Percentiles rank a stretch among this genome's conserved stretches.
These are phyloP conservation scores for Mycena polygramma DNA, from an alignment of 768 basidiomycete species.

Conservation along the genomic window DNA sequence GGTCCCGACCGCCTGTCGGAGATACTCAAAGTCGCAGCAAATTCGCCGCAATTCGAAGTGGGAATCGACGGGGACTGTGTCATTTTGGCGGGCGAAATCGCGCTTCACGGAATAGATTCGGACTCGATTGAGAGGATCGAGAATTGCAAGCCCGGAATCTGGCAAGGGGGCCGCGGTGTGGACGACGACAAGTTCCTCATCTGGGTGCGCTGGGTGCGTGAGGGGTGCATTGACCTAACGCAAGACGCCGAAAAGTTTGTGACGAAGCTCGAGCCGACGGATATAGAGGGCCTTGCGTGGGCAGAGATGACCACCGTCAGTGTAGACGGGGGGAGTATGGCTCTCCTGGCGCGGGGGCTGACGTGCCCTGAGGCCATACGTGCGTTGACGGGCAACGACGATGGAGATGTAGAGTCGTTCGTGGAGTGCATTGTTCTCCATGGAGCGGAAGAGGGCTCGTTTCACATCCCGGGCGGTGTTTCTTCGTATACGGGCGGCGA, in stretches of 20 bases:
- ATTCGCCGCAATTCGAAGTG: conserved; percentile 22
- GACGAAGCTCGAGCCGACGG: neutral
- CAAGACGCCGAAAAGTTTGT: conserved; percentile 14
- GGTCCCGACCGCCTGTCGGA: conserved; percentile 1
- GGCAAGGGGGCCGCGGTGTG: conserved; percentile 18
- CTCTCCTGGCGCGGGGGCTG: conserved; percentile 9
- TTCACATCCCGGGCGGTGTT: conserved; percentile 26
- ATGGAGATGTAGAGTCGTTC: conserved; percentile 11
- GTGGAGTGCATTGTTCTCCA: conserved; percentile 12
- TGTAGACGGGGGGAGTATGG: conserved; percentile 22
- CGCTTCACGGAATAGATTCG: conserved; percentile 22
- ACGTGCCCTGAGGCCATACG: conserved; percentile 9
- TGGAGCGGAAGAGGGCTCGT: conserved; percentile 21
- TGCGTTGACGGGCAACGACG: conserved; percentile 15
- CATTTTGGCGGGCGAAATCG: conserved; percentile 19
- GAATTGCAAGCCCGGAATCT: conserved; percentile 24
- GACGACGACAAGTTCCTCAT: conserved; percentile 10
- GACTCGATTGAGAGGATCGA: conserved; percentile 7
- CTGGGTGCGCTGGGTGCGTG: conserved; percentile 26
- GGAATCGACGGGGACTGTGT: conserved; percentile 22
- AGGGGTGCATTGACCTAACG: conserved; percentile 21
- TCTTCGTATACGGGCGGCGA: conserved; percentile 28
- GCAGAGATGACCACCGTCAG: neutral
- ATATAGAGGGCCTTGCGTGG: conserved; percentile 1
- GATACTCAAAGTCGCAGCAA: conserved; percentile 15